phyloP scores from a whole-genome alignment of 1,139 yeast species.

The Pichia sp. region DNA sequence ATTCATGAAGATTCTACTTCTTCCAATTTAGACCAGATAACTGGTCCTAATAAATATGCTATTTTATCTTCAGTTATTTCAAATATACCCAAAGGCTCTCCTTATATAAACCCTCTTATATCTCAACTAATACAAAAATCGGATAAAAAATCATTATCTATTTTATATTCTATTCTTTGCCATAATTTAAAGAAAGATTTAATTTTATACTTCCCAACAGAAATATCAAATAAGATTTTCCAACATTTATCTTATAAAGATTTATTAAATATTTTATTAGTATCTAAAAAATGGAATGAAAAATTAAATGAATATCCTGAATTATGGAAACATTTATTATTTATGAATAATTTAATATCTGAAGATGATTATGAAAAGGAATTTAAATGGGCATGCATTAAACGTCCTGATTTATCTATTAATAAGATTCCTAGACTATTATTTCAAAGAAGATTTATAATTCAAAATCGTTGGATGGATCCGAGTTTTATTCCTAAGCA shows the following conservation, averaged over 20 bases:
- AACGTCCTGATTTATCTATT: conserved; percentile 9
- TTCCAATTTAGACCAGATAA: no score
- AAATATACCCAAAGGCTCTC: conserved; percentile 21
- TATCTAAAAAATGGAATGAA: conserved; percentile 64
- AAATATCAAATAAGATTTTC: conserved; percentile 66
- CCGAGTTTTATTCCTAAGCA: conserved; percentile 64
- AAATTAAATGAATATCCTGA: conserved; percentile 38
- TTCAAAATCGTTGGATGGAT: conserved; percentile 76
- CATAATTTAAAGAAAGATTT: conserved; percentile 68
- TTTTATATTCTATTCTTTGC: conserved; percentile 53
- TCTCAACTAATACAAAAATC: conserved; percentile 51
- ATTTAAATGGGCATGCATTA: conserved; percentile 27
- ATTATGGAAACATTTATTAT: conserved; percentile 53
- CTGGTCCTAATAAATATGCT: neutral
- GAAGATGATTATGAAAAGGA: conserved; percentile 32
- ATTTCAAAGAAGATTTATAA: conserved; percentile 60
- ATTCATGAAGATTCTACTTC: no score
- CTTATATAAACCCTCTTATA: conserved; percentile 29
- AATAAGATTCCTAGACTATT: conserved; percentile 38
- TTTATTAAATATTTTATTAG: conserved; percentile 55
- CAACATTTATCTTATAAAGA: conserved; percentile 59
- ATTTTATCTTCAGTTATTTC: neutral
- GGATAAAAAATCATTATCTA: conserved; percentile 63
- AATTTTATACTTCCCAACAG: conserved; percentile 64
- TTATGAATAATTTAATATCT: conserved; percentile 47